Evolutionary conservation across 371 early-diverging fungal genomes (phyloP), one percentile per base, ranked within the genome.

Genomic region (Synchytrium microbalum): DNA sequence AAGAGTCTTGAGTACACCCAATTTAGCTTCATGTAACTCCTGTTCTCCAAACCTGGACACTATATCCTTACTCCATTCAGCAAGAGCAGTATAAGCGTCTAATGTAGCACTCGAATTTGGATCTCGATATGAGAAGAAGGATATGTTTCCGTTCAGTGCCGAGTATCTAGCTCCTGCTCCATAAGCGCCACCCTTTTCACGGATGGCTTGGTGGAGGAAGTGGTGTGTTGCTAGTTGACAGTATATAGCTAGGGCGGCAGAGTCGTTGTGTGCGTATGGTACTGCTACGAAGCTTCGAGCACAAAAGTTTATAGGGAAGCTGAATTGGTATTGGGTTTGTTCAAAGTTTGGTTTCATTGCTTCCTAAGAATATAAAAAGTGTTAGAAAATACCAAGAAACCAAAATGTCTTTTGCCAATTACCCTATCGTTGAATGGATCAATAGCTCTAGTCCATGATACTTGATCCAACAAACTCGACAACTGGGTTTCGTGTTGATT

Each of bases 181-280:
- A 74, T 97, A 97, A 3, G 97, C 97, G 31, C 97, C 97, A 66
- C 92, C 91, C 83, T 90, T 92, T 72, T 96, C 97, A 67, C 97
- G 88, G 53, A 96, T 89, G 74, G 95, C 94, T 27, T 89, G 86
- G 73, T 96, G 97, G 27, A 95, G 75, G 75, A 81, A 93, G 62
- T 90, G 81, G 66, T 82, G 82, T 3, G 93, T 89, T 80, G 94
- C 79, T 16, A 95, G 74, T 24, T 38, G 46, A 19, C 46, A 10
- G 46, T 38, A 38, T 38, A 38, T 38, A 38, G 46, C 46, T 19
- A 38, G 19, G 46, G 46, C 81, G 28, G 90, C 82, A 14, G 89
- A 84, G 71, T 95, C 95, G 0, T 76, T 70, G 65, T 92, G 91
- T 38, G 84, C 85, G 66, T 91, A 93, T 24, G 94, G 91, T 0